phyloP scores from a whole-genome alignment of 2,329 filamentous ascomycete genomes.

The Talaromyces sp. region DNA sequence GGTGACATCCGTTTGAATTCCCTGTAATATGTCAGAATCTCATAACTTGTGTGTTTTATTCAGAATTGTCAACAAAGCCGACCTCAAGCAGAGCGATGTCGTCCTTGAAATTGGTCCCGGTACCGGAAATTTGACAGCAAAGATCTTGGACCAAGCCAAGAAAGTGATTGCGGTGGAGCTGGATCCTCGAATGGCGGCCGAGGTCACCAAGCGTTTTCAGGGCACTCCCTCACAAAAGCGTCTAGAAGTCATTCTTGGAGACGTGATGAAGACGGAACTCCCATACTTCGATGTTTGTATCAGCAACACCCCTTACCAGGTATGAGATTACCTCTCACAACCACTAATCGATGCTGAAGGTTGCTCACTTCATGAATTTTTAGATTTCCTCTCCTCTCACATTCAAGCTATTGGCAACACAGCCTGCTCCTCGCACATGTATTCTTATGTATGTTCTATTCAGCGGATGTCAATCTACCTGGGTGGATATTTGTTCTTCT shows the following conservation, averaged over 20 bases:
- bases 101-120: conserved; percentile 93
- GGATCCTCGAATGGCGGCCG: conserved; percentile 94
- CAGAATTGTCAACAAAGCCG: conserved; percentile 77
- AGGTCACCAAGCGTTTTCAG: conserved; percentile 91
- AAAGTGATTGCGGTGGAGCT: conserved; percentile 85
- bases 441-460: conserved; percentile 70
- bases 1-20: conserved; percentile 27
- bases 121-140: conserved; percentile 84
- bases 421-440: conserved; percentile 77
- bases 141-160: conserved; percentile 85
- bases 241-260: conserved; percentile 84
- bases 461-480: background rate
- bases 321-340: conserved; percentile 28
- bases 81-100: conserved; percentile 82
- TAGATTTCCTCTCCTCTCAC: conserved; percentile 88
- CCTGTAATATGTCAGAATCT: background rate
- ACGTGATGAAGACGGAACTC: conserved; percentile 86
- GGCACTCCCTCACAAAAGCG: conserved; percentile 82
- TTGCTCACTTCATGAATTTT: conserved; percentile 15
- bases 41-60: background rate
- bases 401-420: conserved; percentile 83
- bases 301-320: conserved; percentile 72
- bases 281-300: conserved; percentile 84
- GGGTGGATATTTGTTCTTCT: background rate
- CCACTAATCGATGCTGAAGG: background rate